phyloP scores from a whole-genome alignment of 2,329 filamentous ascomycete species.

The Pseudocercospora cruenta region DNA sequence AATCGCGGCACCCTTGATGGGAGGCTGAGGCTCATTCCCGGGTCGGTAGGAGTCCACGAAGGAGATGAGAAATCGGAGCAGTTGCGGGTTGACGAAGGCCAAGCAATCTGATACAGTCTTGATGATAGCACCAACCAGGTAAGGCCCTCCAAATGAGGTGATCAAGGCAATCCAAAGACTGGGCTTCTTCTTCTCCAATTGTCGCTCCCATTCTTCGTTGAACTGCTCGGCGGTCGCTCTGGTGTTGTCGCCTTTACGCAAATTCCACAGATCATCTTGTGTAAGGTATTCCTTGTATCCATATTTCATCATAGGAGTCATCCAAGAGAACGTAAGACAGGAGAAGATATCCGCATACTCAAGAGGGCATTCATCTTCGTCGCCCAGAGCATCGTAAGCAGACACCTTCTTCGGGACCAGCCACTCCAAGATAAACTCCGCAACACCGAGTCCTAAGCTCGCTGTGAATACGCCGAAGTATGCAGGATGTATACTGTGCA shows the following conservation, averaged over 20 bases:
- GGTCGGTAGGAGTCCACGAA: slow-evolving; percentile 77
- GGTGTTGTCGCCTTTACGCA: slow-evolving; percentile 79
- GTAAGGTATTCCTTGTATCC: slow-evolving; percentile 91
- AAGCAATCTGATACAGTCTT: slow-evolving; percentile 86
- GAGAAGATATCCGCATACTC: slow-evolving; percentile 96
- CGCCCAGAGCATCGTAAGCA: slow-evolving; percentile 68
- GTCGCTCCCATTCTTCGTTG: slow-evolving; percentile 73
- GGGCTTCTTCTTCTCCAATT: slow-evolving; percentile 72
- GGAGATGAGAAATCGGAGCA: slow-evolving; percentile 78
- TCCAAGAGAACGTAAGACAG: slow-evolving; percentile 92
- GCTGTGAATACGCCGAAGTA: slow-evolving; percentile 79
- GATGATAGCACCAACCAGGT: slow-evolving; percentile 78
- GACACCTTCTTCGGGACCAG: slow-evolving; percentile 78
- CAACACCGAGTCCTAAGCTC: slow-evolving; percentile 68
- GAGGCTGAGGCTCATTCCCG: slow-evolving; percentile 69
- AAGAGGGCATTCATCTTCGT: slow-evolving; percentile 73
- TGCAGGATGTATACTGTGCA: slow-evolving; percentile 66
- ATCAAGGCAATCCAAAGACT: slow-evolving; percentile 87
- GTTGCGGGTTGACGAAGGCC: slow-evolving; percentile 87
- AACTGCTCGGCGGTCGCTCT: slow-evolving; percentile 71
- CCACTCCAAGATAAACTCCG: slow-evolving; percentile 82
- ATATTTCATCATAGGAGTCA: slow-evolving; percentile 96
- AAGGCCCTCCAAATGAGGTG: slow-evolving; percentile 81
- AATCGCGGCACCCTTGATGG: slow-evolving; percentile 83
- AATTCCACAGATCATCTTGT: slow-evolving; percentile 93